Base-by-base conservation (phyloP, 495 filamentous ascomycete genomes). In the Pseudoneurospora amorphoporcata region DNA sequence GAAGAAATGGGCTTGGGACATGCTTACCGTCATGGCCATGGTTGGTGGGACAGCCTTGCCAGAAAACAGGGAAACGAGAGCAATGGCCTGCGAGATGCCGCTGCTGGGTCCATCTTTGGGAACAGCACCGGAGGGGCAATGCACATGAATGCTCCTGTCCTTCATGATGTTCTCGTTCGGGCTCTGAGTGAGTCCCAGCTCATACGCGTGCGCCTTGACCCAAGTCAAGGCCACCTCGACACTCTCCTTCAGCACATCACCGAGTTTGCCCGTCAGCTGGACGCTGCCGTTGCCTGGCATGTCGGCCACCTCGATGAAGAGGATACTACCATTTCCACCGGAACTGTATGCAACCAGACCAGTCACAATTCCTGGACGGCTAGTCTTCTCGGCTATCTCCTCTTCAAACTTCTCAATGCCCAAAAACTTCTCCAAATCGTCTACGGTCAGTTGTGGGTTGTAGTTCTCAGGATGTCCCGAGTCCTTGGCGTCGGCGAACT, bases 261-360 rank as follows among this genome's bases (percentile, higher is more conserved):
- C 96, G n/a, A 99, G 89, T 78, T 97, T 99, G 68, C 95, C 95
- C 17, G 95, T 99, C n/a, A 98, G 88, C 82, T 98, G 95, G 68
- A 99, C 92, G 68, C 91, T 90, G 40, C 95, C 95, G 70, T 86
- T 91, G 39, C 95, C 95, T 14, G 95, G 95, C 95, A 98, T 98
- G 79, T 97, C 94, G 39, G 94, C 93, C 38, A 97, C 92, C 82
- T 99, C 95, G 78, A 99, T 98, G 85, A 99, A 99, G 69, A 99
- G 84, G 77, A 99, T 99, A 77, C 92, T 94, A 61, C 95, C 95
- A 81, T 97, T 94, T 58, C 93, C 94, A 68, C 96, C 95, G 29
- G 90, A 92, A 74, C 90, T 92, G 84, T 97, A 98, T n/a, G 96
- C 96, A 23, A 98, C 95, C 19, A 99, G 90, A 58, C 96, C 95